A percentile compares a stretch with the other conserved stretches of the same genome.
These are phyloP conservation scores for Harringtonia aguacate DNA, from an alignment of 2,329 filamentous ascomycete species.

Conservation along the genomic window DNA sequence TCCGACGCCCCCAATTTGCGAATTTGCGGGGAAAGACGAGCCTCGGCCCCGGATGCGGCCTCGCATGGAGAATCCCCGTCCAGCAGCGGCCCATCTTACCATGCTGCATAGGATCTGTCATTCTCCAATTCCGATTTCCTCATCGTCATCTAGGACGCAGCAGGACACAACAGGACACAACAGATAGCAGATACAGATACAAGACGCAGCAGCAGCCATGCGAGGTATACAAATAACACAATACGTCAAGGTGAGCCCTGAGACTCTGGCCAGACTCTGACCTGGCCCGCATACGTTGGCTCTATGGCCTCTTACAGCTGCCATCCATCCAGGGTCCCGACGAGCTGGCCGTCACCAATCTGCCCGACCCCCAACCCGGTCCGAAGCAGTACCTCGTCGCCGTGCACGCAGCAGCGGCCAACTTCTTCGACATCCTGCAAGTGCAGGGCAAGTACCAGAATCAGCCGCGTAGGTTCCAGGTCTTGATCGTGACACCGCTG, in stretches of 20 bases:
- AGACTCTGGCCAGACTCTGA: too few species aligned
- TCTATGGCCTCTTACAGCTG: neutral
- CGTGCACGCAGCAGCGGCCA: conserved; percentile 78
- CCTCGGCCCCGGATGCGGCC: too few species aligned
- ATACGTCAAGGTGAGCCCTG: conserved; percentile 23
- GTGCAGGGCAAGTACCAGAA: conserved; percentile 93
- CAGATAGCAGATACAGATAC: too few species aligned
- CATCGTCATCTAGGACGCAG: too few species aligned
- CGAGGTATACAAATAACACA: conserved; percentile 22
- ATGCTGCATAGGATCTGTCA: too few species aligned
- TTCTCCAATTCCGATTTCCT: too few species aligned
- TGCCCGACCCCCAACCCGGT: conserved; percentile 64
- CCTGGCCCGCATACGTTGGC: too few species aligned
- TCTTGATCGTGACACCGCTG: neutral
- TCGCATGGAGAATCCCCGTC: too few species aligned
- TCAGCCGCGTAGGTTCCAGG: conserved; percentile 52
- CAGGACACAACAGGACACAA: too few species aligned
- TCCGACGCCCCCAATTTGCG: too few species aligned
- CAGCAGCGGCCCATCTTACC: too few species aligned
- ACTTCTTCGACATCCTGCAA: conserved; percentile 96
- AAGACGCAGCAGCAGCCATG: conserved; percentile 12
- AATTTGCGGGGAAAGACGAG: too few species aligned
- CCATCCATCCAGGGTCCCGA: conserved; percentile 53
- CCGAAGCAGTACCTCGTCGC: conserved; percentile 74
- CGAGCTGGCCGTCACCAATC: conserved; percentile 63